Evolutionary conservation across 1,284 basidiomycete genomes (phyloP), one percentile per base, ranked within the genome.

Genomic region (Earliella scabrosa): DNA sequence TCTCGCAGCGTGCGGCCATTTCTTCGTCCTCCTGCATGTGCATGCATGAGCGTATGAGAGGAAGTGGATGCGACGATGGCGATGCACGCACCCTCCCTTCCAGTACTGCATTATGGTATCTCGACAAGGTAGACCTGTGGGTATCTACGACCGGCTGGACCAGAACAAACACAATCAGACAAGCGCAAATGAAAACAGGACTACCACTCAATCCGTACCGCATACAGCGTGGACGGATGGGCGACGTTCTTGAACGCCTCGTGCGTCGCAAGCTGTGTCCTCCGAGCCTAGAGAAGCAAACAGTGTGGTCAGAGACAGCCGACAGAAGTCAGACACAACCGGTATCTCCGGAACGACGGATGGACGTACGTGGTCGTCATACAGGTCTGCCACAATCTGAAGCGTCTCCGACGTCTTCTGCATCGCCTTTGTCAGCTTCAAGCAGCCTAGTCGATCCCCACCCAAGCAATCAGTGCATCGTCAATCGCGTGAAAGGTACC

Each of bases 331-430:
- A 6, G 3, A 21, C 16, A 16, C 43, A 11, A 10, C 27, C 10
- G 32, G 27, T 20, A 14, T 11, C 34, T 35, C 23, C 47, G n/a
- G 21, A 21, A 38, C 26, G 39, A 27, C 55, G 6, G 45, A 27
- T 7, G 51, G 4, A 57, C 86, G 35, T 54, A 90, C 91, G 70
- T 92, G 87, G 54, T 87, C 82, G 58, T 94, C 91, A 59, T 91
- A 90, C 21, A 92, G 66, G 66, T 92, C 88, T 0, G 90, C 90
- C 2, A 93, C 83, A 48, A 73, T 83, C 62, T 91, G 88, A 41
- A 95, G 66, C 0, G 82, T 82, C 59, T 94, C 92, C 6, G 84
- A 83, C 0, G 87, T 87, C 66, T 85, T 87, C 69, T 94, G 92
- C 58, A 94, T 74, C 0, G 87, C 89, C 64, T 90, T 93, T 0